These are phyloP conservation scores for Aureobasidium sp. DNA, from an alignment of 2,329 filamentous ascomycete species.

Conservation along the genomic window DNA sequence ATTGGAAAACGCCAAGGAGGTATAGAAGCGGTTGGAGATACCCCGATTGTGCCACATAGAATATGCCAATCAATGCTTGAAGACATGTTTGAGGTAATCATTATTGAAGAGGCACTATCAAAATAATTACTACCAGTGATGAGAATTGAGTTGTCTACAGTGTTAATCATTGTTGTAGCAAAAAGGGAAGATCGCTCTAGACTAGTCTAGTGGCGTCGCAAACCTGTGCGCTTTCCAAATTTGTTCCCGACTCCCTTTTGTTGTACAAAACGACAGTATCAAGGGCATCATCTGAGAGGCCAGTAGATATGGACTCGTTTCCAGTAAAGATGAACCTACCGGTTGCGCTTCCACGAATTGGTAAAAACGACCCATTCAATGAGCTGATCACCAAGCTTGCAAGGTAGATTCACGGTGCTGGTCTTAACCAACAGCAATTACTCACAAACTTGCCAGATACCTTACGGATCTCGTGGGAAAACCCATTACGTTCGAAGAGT, in stretches of 20 bases:
- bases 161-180: background rate
- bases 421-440: background rate
- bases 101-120: background rate
- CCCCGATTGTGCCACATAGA: conserved; percentile 4
- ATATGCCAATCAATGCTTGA: background rate
- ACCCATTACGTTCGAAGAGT: conserved; percentile 65
- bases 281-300: background rate
- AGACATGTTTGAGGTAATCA: background rate
- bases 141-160: too few relatives aligned
- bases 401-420: conserved; percentile 33
- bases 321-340: background rate
- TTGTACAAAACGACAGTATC: background rate
- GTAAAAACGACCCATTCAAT: conserved; percentile 51
- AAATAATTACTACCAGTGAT: background rate
- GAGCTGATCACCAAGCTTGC: conserved; percentile 60
- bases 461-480: conserved; percentile 54
- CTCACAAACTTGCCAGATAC: conserved; percentile 39
- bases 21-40: background rate
- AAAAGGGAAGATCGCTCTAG: background rate
- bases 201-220: background rate
- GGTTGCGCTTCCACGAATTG: conserved; percentile 34
- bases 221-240: background rate
- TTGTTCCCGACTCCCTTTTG: background rate
- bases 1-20: too few relatives aligned
- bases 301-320: background rate